phyloP scores from a whole-genome alignment of 371 early-diverging fungal species.

The Mucor saturninus region DNA sequence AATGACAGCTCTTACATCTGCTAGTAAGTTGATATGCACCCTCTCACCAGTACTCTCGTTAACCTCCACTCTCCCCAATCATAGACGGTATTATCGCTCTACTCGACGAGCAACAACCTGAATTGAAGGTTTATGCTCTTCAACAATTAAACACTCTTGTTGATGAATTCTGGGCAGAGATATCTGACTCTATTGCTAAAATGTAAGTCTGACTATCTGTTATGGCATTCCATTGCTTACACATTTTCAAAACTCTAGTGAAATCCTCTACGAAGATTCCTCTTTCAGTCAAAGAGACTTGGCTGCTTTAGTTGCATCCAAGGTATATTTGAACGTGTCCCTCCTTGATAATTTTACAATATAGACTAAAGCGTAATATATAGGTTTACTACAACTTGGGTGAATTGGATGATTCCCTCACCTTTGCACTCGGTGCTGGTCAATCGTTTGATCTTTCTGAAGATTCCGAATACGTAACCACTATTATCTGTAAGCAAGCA shows the following conservation, averaged over 20 bases:
- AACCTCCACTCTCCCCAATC: constrained; percentile 1
- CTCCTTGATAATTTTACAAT: neutral
- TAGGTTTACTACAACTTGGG: constrained; percentile 94
- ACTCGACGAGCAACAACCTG: constrained; percentile 91
- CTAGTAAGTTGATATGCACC: constrained; percentile 35
- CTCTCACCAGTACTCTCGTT: neutral
- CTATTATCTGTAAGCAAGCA: constrained; percentile 80
- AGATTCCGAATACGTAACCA: constrained; percentile 89
- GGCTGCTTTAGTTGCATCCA: constrained; percentile 95
- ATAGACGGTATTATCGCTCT: constrained; percentile 91
- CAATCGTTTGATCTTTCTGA: constrained; percentile 81
- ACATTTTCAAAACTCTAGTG: constrained; percentile 55
- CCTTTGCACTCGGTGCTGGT: constrained; percentile 96
- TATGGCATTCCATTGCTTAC: neutral
- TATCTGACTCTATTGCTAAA: constrained; percentile 91
- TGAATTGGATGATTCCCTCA: constrained; percentile 92
- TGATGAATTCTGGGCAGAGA: constrained; percentile 97
- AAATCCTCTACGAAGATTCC: constrained; percentile 91
- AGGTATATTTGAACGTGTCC: constrained; percentile 58
- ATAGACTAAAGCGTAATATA: neutral
- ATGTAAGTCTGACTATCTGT: constrained; percentile 61
- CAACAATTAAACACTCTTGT: constrained; percentile 85
- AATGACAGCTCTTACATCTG: constrained; percentile 55
- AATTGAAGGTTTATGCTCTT: constrained; percentile 91
- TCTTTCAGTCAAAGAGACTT: constrained; percentile 83